Conservation (phyloP, 208 protist genomes). For the Leishmania gerbilli region DNA sequence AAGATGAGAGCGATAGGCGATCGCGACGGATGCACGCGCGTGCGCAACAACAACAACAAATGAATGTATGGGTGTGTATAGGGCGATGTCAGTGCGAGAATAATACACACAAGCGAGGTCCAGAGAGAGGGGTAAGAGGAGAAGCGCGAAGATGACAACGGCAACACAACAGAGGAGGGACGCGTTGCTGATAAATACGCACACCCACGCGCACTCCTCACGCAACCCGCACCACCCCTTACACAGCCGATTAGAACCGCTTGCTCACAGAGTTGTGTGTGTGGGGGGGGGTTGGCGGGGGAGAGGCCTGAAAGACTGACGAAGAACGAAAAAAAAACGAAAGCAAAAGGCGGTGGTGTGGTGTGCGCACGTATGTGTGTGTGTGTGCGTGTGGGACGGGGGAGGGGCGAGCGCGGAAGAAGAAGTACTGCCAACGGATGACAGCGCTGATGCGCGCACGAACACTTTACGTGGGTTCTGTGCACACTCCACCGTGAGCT, state of each 20-base stretch:
- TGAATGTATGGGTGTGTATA: background rate
- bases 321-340: too few relatives aligned
- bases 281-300: too few relatives aligned
- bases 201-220: background rate
- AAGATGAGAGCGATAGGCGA: background rate
- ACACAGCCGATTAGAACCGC: background rate
- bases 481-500: background rate
- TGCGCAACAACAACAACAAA: background rate
- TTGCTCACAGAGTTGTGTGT: background rate
- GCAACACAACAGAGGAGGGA: background rate
- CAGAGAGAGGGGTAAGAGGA: background rate
- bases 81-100: background rate
- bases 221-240: background rate
- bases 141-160: background rate
- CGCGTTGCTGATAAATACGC: background rate
- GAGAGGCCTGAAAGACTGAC: too few relatives aligned
- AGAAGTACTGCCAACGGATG: background rate
- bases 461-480: background rate
- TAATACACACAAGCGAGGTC: background rate
- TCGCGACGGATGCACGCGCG: background rate
- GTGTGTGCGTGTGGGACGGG: too few relatives aligned
- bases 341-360: too few relatives aligned
- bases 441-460: background rate
- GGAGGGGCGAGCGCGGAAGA: background rate
- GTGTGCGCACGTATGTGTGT: too few relatives aligned